Conservation (phyloP, 148 eudicot species). For the Rhododendron simsii region DNA sequence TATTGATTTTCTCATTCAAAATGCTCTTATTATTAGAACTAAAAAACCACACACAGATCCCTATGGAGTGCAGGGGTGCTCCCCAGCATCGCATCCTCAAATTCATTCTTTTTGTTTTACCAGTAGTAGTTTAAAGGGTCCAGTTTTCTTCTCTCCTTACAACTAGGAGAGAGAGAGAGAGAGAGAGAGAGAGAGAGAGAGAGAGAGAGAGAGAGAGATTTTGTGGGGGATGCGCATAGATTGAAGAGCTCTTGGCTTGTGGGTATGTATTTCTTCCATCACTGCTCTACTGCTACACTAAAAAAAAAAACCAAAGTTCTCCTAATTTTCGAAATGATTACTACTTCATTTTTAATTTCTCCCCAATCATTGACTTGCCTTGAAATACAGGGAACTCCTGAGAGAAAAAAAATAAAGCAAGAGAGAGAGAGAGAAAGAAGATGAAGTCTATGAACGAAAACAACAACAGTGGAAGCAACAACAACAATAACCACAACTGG, state of each 20-base stretch:
- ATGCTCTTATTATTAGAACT: too few relatives aligned
- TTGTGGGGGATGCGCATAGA: slow-evolving; percentile 6
- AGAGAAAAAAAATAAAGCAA: not conserved
- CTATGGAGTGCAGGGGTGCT: slow-evolving; percentile 40
- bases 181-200: slow-evolving; percentile 7
- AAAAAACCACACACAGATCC: slow-evolving; percentile 51
- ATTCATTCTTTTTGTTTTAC: slow-evolving; percentile 47
- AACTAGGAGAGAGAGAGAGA: not conserved
- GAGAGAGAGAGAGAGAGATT: slow-evolving; percentile 11
- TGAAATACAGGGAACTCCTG: slow-evolving; percentile 9
- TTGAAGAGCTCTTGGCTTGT: slow-evolving; percentile 16
- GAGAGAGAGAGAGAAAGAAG: slow-evolving; percentile 2
- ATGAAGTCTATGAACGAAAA: slow-evolving; percentile 54
- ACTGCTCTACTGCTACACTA: not conserved
- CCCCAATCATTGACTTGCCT: slow-evolving; percentile 36
- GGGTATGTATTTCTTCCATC: slow-evolving; percentile 22
- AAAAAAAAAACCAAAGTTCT: not conserved
- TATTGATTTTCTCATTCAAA: too few relatives aligned
- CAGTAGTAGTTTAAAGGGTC: slow-evolving; percentile 22
- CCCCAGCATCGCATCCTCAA: slow-evolving; percentile 41
- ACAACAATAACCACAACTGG: slow-evolving; percentile 26
- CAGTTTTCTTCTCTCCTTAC: slow-evolving; percentile 20
- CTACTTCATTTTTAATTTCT: slow-evolving; percentile 20
- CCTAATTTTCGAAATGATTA: slow-evolving; percentile 27
- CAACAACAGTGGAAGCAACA: slow-evolving; percentile 10